These are phyloP conservation scores for Mariannaea sp. DNA, from an alignment of 2,329 filamentous ascomycete species.

Conservation along the genomic window DNA sequence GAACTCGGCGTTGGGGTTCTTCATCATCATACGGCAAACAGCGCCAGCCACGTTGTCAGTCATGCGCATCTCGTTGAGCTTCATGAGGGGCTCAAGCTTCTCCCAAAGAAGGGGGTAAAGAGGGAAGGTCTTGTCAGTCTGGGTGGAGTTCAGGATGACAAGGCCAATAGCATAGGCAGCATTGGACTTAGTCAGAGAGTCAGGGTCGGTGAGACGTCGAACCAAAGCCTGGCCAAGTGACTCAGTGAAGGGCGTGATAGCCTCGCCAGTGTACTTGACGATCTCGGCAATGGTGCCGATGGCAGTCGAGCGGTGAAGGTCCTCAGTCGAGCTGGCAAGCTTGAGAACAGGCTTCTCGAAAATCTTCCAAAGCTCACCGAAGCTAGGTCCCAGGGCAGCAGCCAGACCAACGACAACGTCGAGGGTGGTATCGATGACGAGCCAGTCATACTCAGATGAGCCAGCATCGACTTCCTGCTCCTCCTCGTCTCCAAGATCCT, in stretches of 20 bases:
- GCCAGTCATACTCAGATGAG: constrained; percentile 96
- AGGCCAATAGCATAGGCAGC: constrained; percentile 90
- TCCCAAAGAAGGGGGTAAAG: constrained; percentile 78
- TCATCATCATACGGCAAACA: constrained; percentile 88
- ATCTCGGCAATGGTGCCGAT: constrained; percentile 93
- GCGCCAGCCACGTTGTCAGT: constrained; percentile 94
- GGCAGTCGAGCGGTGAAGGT: constrained; percentile 85
- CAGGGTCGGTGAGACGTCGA: constrained; percentile 86
- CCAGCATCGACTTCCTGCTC: constrained; percentile 73
- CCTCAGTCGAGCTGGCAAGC: constrained; percentile 83
- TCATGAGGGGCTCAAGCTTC: constrained; percentile 85
- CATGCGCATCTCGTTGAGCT: constrained; percentile 76
- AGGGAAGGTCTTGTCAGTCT: constrained; percentile 70
- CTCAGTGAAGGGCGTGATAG: constrained; percentile 80
- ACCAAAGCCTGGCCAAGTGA: constrained; percentile 79
- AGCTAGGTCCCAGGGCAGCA: constrained; percentile 78
- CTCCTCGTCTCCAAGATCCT: constrained; percentile 83
- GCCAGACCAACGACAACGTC: constrained; percentile 88
- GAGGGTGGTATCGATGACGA: constrained; percentile 91
- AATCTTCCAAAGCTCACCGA: constrained; percentile 90
- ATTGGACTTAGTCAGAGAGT: constrained; percentile 92
- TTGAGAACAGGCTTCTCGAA: constrained; percentile 92
- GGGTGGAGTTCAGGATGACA: constrained; percentile 79
- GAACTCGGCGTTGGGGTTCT: constrained; percentile 82
- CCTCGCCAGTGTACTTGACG: constrained; percentile 79